Percentiles rank a stretch among this genome's conserved stretches.
These are phyloP conservation scores for Chrysophaeum taylorii DNA, from an alignment of 352 stramenopile genomes.

Conservation along the genomic window DNA sequence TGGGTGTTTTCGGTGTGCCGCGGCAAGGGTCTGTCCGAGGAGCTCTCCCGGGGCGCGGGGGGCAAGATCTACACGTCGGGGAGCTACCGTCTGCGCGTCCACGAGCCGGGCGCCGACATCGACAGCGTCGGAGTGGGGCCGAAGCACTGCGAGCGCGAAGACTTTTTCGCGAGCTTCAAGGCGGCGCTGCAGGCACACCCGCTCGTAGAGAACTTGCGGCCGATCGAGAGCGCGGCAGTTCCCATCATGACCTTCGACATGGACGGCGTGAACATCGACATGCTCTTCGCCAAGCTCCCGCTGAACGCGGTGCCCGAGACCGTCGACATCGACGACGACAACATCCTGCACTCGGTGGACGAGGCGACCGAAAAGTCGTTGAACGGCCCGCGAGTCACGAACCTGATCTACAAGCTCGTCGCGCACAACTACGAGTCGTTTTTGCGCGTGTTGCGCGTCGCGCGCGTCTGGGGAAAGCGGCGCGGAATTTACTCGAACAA, in stretches of 20 bases:
- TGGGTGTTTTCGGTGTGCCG: slow-evolving; percentile 44
- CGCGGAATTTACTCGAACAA: slow-evolving; percentile 94
- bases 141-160: slow-evolving; percentile 80
- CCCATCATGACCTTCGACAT: slow-evolving; percentile 97
- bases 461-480: slow-evolving; percentile 55
- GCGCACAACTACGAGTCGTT: slow-evolving; percentile 71
- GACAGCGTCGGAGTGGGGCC: slow-evolving; percentile 93
- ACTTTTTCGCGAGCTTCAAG: slow-evolving; percentile 79
- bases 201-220: slow-evolving; percentile 75
- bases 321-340: slow-evolving; percentile 80
- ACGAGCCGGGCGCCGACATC: slow-evolving; percentile 90
- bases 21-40: slow-evolving; percentile 40
- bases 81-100: slow-evolving; percentile 84
- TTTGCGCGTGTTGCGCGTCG: slow-evolving; percentile 60
- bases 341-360: slow-evolving; percentile 79
- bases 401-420: slow-evolving; percentile 82
- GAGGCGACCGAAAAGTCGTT: slow-evolving; percentile 82
- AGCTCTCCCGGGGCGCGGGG: slow-evolving; percentile 41
- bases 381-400: slow-evolving; percentile 85
- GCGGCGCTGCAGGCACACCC: slow-evolving; percentile 78
- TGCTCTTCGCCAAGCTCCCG: slow-evolving; percentile 88
- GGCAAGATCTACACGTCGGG: slow-evolving; percentile 58
- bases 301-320: slow-evolving; percentile 61
- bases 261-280: slow-evolving; percentile 96
- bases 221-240: slow-evolving; percentile 72